Conservation (phyloP, 768 basidiomycete species). For the Chalciporus pseudorubinellus region DNA sequence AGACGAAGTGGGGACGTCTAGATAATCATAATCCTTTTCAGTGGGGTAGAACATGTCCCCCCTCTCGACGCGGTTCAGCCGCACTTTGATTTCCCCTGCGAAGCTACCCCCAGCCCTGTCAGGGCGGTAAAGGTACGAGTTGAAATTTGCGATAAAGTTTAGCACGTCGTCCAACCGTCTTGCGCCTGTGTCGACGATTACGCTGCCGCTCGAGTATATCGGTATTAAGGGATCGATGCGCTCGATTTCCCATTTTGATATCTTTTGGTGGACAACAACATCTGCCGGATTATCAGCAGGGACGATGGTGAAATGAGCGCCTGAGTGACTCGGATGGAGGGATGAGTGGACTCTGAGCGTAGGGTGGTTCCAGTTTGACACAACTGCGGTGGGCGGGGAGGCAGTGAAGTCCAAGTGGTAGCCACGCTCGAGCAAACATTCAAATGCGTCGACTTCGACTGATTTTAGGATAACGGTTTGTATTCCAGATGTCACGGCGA, state of each 20-base stretch:
- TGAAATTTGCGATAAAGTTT: conserved; percentile 18
- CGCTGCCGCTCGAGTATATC: not conserved
- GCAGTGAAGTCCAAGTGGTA: not conserved
- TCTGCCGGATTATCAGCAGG: conserved; percentile 10
- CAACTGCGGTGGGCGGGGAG: conserved; percentile 3
- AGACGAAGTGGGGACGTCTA: conserved; percentile 2
- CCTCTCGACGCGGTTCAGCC: conserved; percentile 7
- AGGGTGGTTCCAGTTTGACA: conserved; percentile 13
- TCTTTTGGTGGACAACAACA: not conserved
- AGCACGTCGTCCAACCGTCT: conserved; percentile 3
- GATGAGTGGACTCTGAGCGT: conserved; percentile 9
- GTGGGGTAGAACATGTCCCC: conserved; percentile 3
- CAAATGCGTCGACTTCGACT: conserved; percentile 13
- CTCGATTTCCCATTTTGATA: conserved; percentile 12
- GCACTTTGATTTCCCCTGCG: conserved; percentile 11
- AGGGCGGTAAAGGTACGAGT: conserved; percentile 9
- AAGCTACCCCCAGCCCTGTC: conserved; percentile 1
- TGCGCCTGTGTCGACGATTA: conserved; percentile 5
- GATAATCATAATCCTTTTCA: conserved; percentile 5
- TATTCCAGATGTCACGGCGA: not conserved
- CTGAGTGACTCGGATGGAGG: not conserved
- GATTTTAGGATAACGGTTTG: conserved; percentile 8
- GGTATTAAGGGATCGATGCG: conserved; percentile 15
- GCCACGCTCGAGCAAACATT: conserved; percentile 11
- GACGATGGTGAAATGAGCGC: conserved; percentile 7